Evolutionary conservation across 1,284 basidiomycete genomes (phyloP).

Genomic region (Butyriboletus appendiculatus): DNA sequence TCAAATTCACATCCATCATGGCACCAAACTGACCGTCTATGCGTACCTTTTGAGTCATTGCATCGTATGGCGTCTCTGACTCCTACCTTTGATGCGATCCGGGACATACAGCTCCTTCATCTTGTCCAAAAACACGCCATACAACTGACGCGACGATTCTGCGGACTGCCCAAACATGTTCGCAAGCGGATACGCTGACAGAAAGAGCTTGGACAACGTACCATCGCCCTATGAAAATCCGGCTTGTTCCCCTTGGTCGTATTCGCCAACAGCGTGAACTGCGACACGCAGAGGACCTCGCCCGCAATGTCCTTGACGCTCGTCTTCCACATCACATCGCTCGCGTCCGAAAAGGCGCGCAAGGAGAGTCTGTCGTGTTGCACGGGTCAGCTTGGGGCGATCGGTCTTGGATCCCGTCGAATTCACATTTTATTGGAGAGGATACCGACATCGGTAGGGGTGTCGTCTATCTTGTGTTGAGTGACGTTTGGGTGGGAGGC

Average conservation of each 20-base stretch:
- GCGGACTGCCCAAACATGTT: slow-evolving; percentile 47
- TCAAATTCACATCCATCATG: slow-evolving; percentile 88
- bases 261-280: slow-evolving; percentile 89
- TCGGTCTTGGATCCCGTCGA: slow-evolving; percentile 6
- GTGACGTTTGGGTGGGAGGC: slow-evolving; percentile 1
- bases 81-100: slow-evolving; percentile 76
- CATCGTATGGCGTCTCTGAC: neutral
- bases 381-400: slow-evolving; percentile 4
- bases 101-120: slow-evolving; percentile 66
- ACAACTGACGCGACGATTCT: slow-evolving; percentile 68
- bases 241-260: slow-evolving; percentile 86
- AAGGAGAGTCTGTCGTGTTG: slow-evolving; percentile 56
- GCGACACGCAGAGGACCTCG: slow-evolving; percentile 88
- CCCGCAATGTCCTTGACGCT: slow-evolving; percentile 84
- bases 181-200: neutral
- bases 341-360: slow-evolving; percentile 69
- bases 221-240: slow-evolving; percentile 92
- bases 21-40: slow-evolving; percentile 90
- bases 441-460: slow-evolving; percentile 62
- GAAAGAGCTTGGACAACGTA: slow-evolving; percentile 26
- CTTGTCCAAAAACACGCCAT: slow-evolving; percentile 69
- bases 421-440: slow-evolving; percentile 79
- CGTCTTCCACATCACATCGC: slow-evolving; percentile 73
- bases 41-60: neutral
- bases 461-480: slow-evolving; percentile 64